phyloP scores from a whole-genome alignment of 768 basidiomycete species.

The Leccinum truebloodii region DNA sequence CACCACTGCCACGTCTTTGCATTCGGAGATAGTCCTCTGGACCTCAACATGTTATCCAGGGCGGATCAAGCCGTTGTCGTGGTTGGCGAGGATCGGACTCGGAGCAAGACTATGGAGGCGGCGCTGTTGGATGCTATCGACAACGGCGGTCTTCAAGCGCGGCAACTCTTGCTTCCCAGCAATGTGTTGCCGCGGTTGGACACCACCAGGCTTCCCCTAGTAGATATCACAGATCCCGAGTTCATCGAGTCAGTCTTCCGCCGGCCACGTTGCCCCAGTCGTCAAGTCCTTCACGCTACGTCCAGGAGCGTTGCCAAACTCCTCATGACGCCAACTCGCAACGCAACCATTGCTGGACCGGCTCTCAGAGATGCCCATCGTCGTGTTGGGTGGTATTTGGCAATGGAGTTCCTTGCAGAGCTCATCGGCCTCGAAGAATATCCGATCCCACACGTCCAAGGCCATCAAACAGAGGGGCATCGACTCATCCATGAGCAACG shows the following conservation, averaged over 20 bases:
- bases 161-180: conserved; percentile 16
- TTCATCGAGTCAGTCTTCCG: conserved; percentile 16
- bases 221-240: conserved; percentile 17
- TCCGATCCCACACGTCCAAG: conserved; percentile 17
- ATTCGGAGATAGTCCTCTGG: conserved; percentile 17
- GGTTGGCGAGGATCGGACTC: conserved; percentile 14
- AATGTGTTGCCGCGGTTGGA: conserved; percentile 15
- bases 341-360: conserved; percentile 17
- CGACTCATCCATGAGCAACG: conserved; percentile 14
- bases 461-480: conserved; percentile 17
- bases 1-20: conserved; percentile 13
- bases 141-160: conserved; percentile 15
- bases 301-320: conserved; percentile 16
- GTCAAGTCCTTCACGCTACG: conserved; percentile 15
- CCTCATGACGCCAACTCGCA: conserved; percentile 16
- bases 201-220: conserved; percentile 16
- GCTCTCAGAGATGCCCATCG: conserved; percentile 19
- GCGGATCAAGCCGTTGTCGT: conserved; percentile 18
- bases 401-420: conserved; percentile 19
- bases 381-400: conserved; percentile 19
- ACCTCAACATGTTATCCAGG: conserved; percentile 18
- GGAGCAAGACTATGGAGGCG: conserved; percentile 14
- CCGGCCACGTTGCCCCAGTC: conserved; percentile 12
- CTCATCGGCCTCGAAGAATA: conserved; percentile 19
- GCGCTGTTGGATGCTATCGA: conserved; percentile 15